phyloP scores from a whole-genome alignment of 345 rosid species.

The Eucalyptus grandis region DNA sequence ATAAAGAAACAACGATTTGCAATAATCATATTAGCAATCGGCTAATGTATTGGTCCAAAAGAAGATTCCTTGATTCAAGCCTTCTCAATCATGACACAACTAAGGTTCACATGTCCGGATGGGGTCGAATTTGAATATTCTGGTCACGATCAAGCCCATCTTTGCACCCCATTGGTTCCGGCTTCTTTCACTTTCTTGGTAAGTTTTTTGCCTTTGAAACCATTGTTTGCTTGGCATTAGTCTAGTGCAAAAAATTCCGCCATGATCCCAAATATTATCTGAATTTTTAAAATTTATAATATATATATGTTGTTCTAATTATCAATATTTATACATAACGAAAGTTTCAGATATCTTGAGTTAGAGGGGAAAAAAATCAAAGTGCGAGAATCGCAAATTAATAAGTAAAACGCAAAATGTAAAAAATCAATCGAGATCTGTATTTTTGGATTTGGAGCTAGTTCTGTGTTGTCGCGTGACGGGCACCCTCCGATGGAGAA shows the following conservation, averaged over 20 bases:
- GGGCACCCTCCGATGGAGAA: not conserved
- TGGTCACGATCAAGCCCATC: not conserved
- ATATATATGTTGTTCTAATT: not conserved
- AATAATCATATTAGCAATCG: not conserved
- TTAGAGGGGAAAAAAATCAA: not conserved
- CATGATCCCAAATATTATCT: not conserved
- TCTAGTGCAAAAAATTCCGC: not conserved
- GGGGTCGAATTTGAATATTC: not conserved
- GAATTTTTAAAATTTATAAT: not conserved
- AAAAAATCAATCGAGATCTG: not conserved
- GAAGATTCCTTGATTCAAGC: not conserved
- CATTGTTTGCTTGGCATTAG: not conserved
- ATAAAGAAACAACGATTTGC: not conserved
- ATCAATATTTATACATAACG: not conserved
- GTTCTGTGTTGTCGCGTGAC: not conserved
- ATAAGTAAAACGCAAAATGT: not conserved
- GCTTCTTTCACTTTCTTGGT: not conserved
- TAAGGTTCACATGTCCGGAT: not conserved
- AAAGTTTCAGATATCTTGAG: not conserved
- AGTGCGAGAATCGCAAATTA: not conserved
- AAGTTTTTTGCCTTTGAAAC: not conserved
- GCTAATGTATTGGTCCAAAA: not conserved
- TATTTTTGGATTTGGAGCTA: not conserved
- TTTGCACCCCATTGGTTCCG: not conserved
- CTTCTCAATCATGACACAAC: not conserved